Evolutionary conservation across 768 basidiomycete genomes (phyloP).

Genomic region (Boletus fagicola): DNA sequence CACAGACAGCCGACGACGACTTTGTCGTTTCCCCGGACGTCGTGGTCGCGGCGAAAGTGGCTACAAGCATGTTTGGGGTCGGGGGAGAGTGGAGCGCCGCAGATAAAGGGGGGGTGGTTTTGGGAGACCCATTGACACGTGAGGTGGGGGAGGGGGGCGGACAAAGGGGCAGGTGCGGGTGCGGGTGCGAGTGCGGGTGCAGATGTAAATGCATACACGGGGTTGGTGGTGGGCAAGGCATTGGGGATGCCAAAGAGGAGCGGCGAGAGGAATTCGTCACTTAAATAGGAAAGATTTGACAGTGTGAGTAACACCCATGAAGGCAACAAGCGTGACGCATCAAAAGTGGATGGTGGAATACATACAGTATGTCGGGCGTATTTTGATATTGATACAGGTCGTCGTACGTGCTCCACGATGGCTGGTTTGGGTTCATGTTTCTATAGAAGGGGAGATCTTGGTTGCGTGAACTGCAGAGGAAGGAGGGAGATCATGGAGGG

Average conservation of each 20-base stretch:
- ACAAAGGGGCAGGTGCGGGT: background rate
- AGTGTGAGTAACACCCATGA: background rate
- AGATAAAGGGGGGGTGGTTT: background rate
- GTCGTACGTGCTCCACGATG: background rate
- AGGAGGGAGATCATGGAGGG: background rate
- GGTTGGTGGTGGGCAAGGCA: no score
- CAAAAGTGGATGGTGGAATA: background rate
- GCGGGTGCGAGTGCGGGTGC: background rate
- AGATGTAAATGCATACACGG: background rate
- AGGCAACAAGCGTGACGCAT: background rate
- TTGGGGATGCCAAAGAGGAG: slow-evolving; percentile 1
- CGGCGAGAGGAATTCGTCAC: slow-evolving; percentile 18
- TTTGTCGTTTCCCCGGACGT: slow-evolving; percentile 21
- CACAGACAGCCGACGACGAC: slow-evolving; percentile 9
- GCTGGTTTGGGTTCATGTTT: background rate
- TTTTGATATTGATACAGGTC: background rate
- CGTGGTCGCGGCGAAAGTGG: slow-evolving; percentile 18
- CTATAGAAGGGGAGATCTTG: background rate
- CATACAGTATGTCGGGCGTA: slow-evolving; percentile 13
- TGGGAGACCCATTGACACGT: slow-evolving; percentile 15
- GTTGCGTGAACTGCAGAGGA: background rate
- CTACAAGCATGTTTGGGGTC: slow-evolving; percentile 8
- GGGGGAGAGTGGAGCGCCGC: slow-evolving; percentile 6
- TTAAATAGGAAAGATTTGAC: background rate
- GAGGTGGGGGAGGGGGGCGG: background rate